Percentiles rank a stretch among this genome's conserved stretches.
Conservation (phyloP, 2,329 filamentous ascomycete genomes). For the Cordyceps fumosorosea region DNA sequence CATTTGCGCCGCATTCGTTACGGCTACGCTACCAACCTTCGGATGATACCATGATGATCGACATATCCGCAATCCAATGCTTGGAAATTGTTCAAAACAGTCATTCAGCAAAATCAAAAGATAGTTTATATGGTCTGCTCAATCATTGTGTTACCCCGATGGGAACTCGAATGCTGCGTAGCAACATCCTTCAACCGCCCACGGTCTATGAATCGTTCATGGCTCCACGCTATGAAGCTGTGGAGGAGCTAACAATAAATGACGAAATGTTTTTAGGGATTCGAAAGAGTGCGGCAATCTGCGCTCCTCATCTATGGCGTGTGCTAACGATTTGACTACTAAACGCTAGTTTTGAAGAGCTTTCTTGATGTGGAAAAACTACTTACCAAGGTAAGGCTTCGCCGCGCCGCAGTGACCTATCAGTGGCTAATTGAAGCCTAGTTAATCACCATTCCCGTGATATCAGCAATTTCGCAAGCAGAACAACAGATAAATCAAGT, state of each 20-base stretch:
- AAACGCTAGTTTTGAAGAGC: constrained; percentile 54
- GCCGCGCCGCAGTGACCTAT: background rate
- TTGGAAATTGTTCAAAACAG: constrained; percentile 88
- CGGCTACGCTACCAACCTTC: constrained; percentile 82
- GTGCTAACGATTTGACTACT: background rate
- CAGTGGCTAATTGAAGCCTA: constrained; percentile 25
- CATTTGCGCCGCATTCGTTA: constrained; percentile 72
- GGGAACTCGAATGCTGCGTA: constrained; percentile 76
- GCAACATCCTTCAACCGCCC: constrained; percentile 82
- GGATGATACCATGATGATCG: constrained; percentile 93
- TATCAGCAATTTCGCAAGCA: constrained; percentile 58
- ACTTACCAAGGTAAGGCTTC: constrained; percentile 56
- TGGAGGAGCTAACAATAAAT: constrained; percentile 73
- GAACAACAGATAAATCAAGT: constrained; percentile 83
- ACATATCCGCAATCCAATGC: constrained; percentile 77
- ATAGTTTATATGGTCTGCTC: constrained; percentile 77
- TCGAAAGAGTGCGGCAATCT: constrained; percentile 50
- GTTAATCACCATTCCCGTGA: constrained; percentile 69
- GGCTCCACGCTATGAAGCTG: constrained; percentile 66
- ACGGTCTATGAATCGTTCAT: constrained; percentile 62
- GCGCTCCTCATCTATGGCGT: background rate
- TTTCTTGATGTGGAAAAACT: constrained; percentile 77
- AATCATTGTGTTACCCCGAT: constrained; percentile 84
- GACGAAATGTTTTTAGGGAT: constrained; percentile 80
- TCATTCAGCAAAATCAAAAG: constrained; percentile 67